These are phyloP conservation scores for Leccinum arenicola DNA, from an alignment of 768 basidiomycete species.

Conservation along the genomic window DNA sequence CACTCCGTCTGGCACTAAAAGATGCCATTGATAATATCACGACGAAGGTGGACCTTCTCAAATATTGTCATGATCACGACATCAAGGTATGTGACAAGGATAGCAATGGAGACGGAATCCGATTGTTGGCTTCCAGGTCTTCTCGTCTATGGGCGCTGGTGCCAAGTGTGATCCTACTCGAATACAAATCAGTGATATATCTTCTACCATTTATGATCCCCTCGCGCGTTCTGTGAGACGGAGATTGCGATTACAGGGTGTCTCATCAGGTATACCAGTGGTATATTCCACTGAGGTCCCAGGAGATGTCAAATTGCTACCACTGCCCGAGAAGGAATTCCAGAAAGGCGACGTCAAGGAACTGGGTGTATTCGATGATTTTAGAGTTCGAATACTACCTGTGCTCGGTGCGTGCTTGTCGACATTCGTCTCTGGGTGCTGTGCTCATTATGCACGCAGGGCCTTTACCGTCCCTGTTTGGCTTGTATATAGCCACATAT, in stretches of 20 bases:
- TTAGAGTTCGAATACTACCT: conserved; percentile 89
- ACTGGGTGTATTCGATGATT: conserved; percentile 87
- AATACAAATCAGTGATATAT: conserved; percentile 94
- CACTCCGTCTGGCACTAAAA: conserved; percentile 21
- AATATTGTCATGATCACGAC: conserved; percentile 75
- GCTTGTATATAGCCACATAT: conserved; percentile 85
- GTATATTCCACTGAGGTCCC: conserved; percentile 97
- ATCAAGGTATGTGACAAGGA: conserved; percentile 59
- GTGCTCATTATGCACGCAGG: conserved; percentile 14
- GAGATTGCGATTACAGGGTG: conserved; percentile 62
- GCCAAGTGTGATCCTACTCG: conserved; percentile 94
- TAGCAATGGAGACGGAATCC: neutral
- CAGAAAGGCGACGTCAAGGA: conserved; percentile 86
- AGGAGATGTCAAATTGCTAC: conserved; percentile 81
- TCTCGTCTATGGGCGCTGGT: conserved; percentile 96
- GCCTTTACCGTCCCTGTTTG: conserved; percentile 87
- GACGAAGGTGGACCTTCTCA: conserved; percentile 92
- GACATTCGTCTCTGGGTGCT: neutral
- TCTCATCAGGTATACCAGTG: conserved; percentile 71
- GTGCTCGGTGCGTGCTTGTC: conserved; percentile 66
- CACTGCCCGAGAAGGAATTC: conserved; percentile 90
- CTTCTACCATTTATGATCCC: conserved; percentile 89
- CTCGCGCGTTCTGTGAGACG: conserved; percentile 88
- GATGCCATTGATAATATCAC: conserved; percentile 98
- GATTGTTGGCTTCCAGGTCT: conserved; percentile 50